These are phyloP conservation scores for Calcarisporium arbuscula DNA, from an alignment of 2,329 filamentous ascomycete genomes.

Conservation along the genomic window DNA sequence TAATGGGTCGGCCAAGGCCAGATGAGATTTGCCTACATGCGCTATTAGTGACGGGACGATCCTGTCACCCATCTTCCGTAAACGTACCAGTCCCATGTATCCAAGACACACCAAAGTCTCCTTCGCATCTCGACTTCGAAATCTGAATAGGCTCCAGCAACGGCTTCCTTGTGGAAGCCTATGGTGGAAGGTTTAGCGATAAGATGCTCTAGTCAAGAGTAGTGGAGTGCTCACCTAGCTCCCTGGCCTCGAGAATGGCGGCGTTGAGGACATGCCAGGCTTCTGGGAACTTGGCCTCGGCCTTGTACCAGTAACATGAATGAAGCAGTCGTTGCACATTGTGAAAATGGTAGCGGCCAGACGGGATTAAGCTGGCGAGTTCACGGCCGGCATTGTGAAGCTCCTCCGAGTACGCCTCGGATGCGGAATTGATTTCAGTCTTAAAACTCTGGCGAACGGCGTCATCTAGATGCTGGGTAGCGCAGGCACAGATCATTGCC, in stretches of 20 bases:
- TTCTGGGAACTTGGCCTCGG: conserved; percentile 28
- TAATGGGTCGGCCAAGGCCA: conserved; percentile 24
- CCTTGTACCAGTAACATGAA: conserved; percentile 32
- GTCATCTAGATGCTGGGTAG: conserved; percentile 24
- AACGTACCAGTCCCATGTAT: conserved; percentile 33
- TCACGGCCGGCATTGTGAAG: conserved; percentile 28
- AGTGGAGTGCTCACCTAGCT: conserved; percentile 21
- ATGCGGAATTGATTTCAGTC: conserved; percentile 19
- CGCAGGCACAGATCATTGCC: conserved; percentile 31
- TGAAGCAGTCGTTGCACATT: conserved; percentile 30
- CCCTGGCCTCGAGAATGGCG: conserved; percentile 29
- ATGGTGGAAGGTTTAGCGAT: background rate
- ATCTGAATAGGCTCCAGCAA: conserved; percentile 18
- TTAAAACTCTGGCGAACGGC: conserved; percentile 25
- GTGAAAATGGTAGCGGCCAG: conserved; percentile 24
- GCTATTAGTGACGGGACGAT: background rate
- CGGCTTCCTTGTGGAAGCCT: conserved; percentile 26
- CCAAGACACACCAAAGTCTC: conserved; percentile 29
- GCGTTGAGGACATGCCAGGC: conserved; percentile 29
- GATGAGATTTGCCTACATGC: conserved; percentile 27
- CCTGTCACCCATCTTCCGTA: background rate
- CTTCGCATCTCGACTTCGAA: conserved; percentile 30
- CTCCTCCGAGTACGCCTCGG: conserved; percentile 23
- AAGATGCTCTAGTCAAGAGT: too few species aligned
- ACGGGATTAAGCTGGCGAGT: conserved; percentile 24